Evolutionary conservation across 2,329 filamentous ascomycete genomes (phyloP), one percentile per base, ranked within the genome.

Genomic region (Cercospora citrullina): DNA sequence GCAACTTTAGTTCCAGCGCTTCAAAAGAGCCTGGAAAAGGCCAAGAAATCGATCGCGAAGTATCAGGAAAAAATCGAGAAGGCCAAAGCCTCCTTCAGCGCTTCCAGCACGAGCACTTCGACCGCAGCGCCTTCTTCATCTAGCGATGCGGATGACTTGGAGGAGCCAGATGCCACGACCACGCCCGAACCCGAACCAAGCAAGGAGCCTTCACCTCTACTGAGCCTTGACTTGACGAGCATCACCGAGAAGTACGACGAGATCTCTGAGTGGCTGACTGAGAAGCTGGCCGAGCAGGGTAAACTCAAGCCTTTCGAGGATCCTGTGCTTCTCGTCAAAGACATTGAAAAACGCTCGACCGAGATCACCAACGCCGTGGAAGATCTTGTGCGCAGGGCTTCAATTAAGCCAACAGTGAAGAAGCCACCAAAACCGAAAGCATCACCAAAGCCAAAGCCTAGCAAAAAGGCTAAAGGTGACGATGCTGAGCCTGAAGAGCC

Each of bases 11-110:
- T 97, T 60, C 83, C 88, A 63, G 79, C 83, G 5, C 82, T 98
- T 36, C 86, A 91, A 78, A 87, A 90, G 3, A 85, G 89, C n/a
- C 82, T 98, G 58, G 85, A 89, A 66, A 87, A 90, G 76, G 90
- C 92, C 2, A 86, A 88, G 68, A 85, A 86, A n/a, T 88, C 96
- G 73, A 83, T 93, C 48, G 83, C 86, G 26, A 85, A 87, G 68
- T 88, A 96, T 72, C 88, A 90, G 75, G 84, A 87, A 70, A 88
- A 92, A 74, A 90, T 96, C 71, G 88, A 92, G 70, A 89, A 89
- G 16, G 78, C 79, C 59, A 77, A 67, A 23, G 66, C 69, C 8
- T 81, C 85, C 1, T 78, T 85, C 1, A 78, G 80, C 1, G 78
- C 76, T 60, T 77, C 77, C 55, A 65, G 71, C 53, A 85, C 80